phyloP scores from a whole-genome alignment of 2,329 filamentous ascomycete species.

The Ascochyta rabiei region DNA sequence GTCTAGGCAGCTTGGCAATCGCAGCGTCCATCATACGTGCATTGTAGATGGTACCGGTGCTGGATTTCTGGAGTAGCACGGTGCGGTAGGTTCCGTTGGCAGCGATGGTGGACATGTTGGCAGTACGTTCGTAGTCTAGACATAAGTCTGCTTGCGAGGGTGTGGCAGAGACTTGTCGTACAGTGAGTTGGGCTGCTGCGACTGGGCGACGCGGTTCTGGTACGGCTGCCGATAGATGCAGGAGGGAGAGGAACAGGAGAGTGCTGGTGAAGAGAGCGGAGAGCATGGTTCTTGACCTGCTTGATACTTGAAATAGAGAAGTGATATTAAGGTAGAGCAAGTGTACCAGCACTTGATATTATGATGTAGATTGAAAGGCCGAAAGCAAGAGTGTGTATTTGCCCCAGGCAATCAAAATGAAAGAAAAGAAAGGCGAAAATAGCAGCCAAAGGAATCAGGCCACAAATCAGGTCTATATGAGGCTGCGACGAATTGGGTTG shows the following conservation, averaged over 20 bases:
- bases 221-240: conserved; percentile 25
- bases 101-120: conserved; percentile 57
- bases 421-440: conserved; percentile 28
- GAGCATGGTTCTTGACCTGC: conserved; percentile 29
- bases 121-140: conserved; percentile 53
- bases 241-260: conserved; percentile 35
- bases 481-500: conserved; percentile 23
- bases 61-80: conserved; percentile 54
- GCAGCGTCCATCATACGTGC: conserved; percentile 53
- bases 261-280: conserved; percentile 33
- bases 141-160: conserved; percentile 43
- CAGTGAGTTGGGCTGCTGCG: conserved; percentile 27
- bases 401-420: conserved; percentile 30
- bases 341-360: conserved; percentile 39
- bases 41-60: conserved; percentile 48
- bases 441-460: conserved; percentile 35
- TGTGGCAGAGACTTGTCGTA: conserved; percentile 35
- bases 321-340: conserved; percentile 16
- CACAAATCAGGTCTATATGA: conserved; percentile 41
- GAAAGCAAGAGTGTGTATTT: conserved; percentile 19
- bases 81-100: conserved; percentile 55
- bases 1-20: conserved; percentile 44
- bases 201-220: conserved; percentile 16
- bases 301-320: background rate
- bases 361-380: background rate